A percentile compares a stretch with the other conserved stretches of the same genome.
Evolutionary conservation across 2,329 filamentous ascomycete species (phyloP).

Genomic region (Ceratocystis variospora): DNA sequence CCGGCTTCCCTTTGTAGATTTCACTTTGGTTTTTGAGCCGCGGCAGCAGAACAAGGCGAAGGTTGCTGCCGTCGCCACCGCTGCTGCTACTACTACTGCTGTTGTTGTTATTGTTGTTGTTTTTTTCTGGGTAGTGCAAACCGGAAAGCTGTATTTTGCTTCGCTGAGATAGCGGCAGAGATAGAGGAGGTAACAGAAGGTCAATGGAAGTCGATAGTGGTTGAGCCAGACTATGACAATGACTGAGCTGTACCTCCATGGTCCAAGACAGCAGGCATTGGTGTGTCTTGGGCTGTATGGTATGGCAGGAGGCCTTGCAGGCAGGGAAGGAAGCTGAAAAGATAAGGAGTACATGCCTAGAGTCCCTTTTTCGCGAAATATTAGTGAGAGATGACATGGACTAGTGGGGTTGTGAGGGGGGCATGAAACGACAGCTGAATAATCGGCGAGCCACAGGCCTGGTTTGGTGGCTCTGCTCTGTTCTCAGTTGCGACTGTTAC

Average conservation of each 20-base stretch:
- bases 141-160: background rate
- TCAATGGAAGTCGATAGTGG: no score
- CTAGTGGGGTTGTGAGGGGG: conserved; percentile 2
- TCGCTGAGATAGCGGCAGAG: background rate
- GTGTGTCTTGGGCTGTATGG: background rate
- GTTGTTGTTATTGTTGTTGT: no score
- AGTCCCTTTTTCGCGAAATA: background rate
- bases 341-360: background rate
- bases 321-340: background rate
- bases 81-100: no score
- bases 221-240: background rate
- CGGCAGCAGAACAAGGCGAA: no score
- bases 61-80: no score
- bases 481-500: background rate
- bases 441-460: background rate
- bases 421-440: background rate
- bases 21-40: background rate
- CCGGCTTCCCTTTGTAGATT: background rate
- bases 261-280: background rate
- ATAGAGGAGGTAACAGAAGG: no score
- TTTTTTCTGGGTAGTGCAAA: background rate
- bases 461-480: background rate
- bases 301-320: background rate
- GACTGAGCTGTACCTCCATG: background rate
- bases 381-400: background rate